A percentile compares a stretch with the other conserved stretches of the same genome.
Conservation (phyloP, 495 filamentous ascomycete genomes). For the Lasiosphaeris hirsuta region DNA sequence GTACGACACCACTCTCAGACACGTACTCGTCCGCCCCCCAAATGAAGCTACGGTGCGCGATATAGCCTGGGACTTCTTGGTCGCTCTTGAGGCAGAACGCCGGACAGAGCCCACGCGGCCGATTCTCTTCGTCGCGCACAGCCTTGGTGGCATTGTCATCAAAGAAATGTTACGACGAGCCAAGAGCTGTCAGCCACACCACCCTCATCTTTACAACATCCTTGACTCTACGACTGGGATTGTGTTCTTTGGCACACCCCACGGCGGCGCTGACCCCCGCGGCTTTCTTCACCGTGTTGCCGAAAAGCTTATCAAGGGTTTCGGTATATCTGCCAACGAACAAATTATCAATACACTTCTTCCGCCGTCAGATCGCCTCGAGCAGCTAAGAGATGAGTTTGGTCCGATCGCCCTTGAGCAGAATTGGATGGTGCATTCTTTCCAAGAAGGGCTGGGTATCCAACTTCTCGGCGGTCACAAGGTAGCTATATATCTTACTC, state of each 20-base stretch:
- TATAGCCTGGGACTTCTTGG: conserved; percentile 36
- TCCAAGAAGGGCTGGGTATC: conserved; percentile 32
- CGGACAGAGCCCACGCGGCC: conserved; percentile 27
- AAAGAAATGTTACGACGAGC: conserved; percentile 39
- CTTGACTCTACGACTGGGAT: conserved; percentile 37
- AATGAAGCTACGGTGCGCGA: conserved; percentile 35
- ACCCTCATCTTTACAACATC: conserved; percentile 20
- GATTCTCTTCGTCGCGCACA: conserved; percentile 49
- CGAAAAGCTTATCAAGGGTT: conserved; percentile 17
- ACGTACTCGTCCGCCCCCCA: conserved; percentile 16
- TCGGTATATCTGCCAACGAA: conserved; percentile 25
- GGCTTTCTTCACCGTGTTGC: conserved; percentile 11
- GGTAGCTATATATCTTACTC: no score
- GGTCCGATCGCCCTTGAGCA: conserved; percentile 21
- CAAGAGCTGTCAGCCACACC: conserved; percentile 7
- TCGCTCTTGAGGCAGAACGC: conserved; percentile 33
- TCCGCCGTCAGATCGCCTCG: conserved; percentile 29
- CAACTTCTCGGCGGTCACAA: conserved; percentile 18
- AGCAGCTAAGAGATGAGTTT: conserved; percentile 32
- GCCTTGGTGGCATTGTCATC: conserved; percentile 50
- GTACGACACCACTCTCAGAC: background rate
- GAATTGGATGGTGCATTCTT: conserved; percentile 34
- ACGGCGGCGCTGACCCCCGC: conserved; percentile 33
- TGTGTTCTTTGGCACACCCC: conserved; percentile 44
- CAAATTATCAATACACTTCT: conserved; percentile 25